Evolutionary conservation across 176 grass and related monocot genomes (phyloP).

Genomic region (Melocanna baccifera): DNA sequence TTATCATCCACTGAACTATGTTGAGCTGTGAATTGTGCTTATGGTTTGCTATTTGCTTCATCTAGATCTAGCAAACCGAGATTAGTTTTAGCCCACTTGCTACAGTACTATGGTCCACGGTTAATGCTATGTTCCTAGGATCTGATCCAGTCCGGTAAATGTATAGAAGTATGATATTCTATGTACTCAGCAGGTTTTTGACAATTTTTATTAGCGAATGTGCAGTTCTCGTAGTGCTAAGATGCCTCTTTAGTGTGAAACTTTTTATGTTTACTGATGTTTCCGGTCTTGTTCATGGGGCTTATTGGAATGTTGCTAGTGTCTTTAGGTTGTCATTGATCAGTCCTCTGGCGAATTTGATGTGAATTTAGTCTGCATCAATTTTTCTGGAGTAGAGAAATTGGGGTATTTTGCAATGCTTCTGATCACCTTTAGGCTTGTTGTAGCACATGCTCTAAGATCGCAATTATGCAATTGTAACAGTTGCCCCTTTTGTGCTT

Average conservation of each 20-base stretch:
- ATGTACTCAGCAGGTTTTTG: conserved; percentile 19
- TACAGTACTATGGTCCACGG: conserved; percentile 1
- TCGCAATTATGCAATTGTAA: neutral
- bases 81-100: conserved; percentile 18
- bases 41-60: conserved; percentile 23
- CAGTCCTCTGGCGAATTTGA: neutral
- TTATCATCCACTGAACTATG: conserved; percentile 9
- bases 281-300: neutral
- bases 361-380: neutral
- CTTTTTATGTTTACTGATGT: neutral
- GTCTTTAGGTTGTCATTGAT: neutral
- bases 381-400: neutral
- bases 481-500: neutral
- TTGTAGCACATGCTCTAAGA: conserved; percentile 1
- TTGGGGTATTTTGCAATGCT: neutral
- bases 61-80: neutral
- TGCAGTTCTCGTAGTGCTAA: conserved; percentile 1
- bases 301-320: neutral
- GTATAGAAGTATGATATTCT: conserved; percentile 5
- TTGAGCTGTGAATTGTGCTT: conserved; percentile 16
- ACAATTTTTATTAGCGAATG: neutral
- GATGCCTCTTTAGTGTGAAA: neutral
- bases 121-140: conserved; percentile 36
- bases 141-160: conserved; percentile 1
- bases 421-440: neutral